Evolutionary conservation across 176 grass and related monocot species (phyloP).

Genomic region (Tuctoria greenei): DNA sequence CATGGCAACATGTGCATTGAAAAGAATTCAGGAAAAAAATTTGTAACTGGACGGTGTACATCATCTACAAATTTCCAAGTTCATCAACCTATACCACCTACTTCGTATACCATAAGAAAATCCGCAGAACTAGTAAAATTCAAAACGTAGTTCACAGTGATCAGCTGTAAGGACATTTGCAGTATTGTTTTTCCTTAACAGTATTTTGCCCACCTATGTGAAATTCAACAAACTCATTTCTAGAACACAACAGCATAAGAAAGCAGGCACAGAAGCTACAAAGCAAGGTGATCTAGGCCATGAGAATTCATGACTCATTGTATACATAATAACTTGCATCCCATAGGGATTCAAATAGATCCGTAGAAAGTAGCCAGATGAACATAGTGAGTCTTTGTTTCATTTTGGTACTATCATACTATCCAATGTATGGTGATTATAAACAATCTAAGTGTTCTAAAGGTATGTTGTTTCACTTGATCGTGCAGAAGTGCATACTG

Average conservation of each 20-base stretch:
- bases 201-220: not conserved
- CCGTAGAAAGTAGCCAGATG: not conserved
- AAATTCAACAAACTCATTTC: not conserved
- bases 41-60: not conserved
- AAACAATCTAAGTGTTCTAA: not conserved
- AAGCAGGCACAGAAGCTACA: not conserved
- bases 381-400: not conserved
- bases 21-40: not conserved
- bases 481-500: not conserved
- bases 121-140: not conserved
- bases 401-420: not conserved
- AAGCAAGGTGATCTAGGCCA: not conserved
- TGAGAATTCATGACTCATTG: not conserved
- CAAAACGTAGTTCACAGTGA: constrained; percentile 8
- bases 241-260: not conserved
- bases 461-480: not conserved
- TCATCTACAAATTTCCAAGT: not conserved
- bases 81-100: not conserved
- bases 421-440: not conserved
- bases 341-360: not conserved
- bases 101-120: not conserved
- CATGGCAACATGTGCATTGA: not conserved
- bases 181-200: not conserved
- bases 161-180: not conserved
- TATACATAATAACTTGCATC: not conserved